A percentile compares a stretch with the other conserved stretches of the same genome.
Conservation (phyloP, 257 asterid species). For the Solanum sejunctum region DNA sequence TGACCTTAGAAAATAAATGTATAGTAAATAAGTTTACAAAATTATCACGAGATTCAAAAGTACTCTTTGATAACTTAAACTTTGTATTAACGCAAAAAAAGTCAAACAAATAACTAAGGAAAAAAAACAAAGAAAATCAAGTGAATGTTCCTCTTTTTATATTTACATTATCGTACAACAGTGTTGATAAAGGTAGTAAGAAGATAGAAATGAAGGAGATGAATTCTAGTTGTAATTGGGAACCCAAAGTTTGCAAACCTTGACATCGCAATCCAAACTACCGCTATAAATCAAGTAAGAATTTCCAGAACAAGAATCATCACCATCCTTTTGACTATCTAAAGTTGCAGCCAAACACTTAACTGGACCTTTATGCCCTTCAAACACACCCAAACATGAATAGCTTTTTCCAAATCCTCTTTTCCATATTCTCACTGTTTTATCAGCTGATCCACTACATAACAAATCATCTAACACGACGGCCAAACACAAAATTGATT, state of each 20-base stretch:
- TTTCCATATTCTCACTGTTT: conserved; percentile 60
- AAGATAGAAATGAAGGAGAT: not conserved
- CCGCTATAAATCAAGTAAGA: conserved; percentile 56
- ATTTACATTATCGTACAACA: not conserved
- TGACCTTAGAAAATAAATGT: not conserved
- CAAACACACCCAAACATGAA: conserved; percentile 44
- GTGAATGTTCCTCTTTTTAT: not conserved
- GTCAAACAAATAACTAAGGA: no score
- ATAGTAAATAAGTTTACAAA: not conserved
- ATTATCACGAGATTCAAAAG: not conserved
- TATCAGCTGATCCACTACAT: conserved; percentile 71
- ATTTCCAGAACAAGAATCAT: not conserved
- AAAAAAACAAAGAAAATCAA: not conserved
- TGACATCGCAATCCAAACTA: conserved; percentile 57
- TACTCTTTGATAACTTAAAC: not conserved
- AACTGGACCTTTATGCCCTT: conserved; percentile 57
- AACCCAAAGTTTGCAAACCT: conserved; percentile 39
- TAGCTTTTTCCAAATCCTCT: conserved; percentile 28
- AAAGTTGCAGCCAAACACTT: conserved; percentile 37
- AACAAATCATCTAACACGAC: conserved; percentile 24
- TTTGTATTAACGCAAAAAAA: no score
- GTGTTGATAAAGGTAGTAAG: not conserved
- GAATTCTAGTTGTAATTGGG: conserved; percentile 7
- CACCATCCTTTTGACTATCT: conserved; percentile 2
- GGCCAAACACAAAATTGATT: conserved; percentile 46